phyloP scores from a whole-genome alignment of 2,329 filamentous ascomycete species.

The Hymenoscyphus salicellus region DNA sequence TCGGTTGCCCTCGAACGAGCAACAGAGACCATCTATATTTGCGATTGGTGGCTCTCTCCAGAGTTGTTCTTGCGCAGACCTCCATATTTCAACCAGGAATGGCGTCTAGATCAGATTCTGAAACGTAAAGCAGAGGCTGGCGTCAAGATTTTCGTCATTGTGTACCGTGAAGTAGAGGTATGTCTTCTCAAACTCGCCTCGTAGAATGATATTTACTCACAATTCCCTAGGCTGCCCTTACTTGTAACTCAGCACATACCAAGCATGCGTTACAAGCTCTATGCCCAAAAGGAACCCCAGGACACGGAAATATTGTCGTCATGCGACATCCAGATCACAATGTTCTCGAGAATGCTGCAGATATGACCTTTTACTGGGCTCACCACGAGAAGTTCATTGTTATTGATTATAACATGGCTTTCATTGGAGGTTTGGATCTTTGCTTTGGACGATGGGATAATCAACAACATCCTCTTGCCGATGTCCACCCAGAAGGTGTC shows the following conservation, averaged over 20 bases:
- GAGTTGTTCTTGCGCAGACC: conserved; percentile 83
- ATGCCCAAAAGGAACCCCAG: conserved; percentile 77
- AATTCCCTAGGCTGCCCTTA: conserved; percentile 62
- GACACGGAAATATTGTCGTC: conserved; percentile 82
- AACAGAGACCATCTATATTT: conserved; percentile 91
- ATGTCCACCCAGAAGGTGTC: conserved; percentile 82
- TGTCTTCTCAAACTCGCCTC: not conserved
- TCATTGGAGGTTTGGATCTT: conserved; percentile 89
- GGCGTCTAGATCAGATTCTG: conserved; percentile 78
- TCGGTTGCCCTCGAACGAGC: conserved; percentile 86
- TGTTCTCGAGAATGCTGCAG: conserved; percentile 84
- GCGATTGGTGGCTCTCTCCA: conserved; percentile 94
- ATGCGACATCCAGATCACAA: conserved; percentile 96
- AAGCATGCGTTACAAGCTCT: conserved; percentile 79
- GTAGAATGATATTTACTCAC: not conserved
- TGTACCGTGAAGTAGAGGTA: conserved; percentile 71
- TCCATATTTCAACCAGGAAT: conserved; percentile 78
- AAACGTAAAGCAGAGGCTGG: conserved; percentile 88
- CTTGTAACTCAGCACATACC: conserved; percentile 89
- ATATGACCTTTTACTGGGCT: conserved; percentile 97
- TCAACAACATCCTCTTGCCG: conserved; percentile 78
- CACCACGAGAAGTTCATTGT: conserved; percentile 98
- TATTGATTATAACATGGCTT: conserved; percentile 85
- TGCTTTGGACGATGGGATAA: conserved; percentile 96
- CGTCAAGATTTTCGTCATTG: conserved; percentile 89